Percentiles rank a stretch among this genome's conserved stretches.
Conservation (phyloP, 352 stramenopile genomes). For the Pythium sukuiense region DNA sequence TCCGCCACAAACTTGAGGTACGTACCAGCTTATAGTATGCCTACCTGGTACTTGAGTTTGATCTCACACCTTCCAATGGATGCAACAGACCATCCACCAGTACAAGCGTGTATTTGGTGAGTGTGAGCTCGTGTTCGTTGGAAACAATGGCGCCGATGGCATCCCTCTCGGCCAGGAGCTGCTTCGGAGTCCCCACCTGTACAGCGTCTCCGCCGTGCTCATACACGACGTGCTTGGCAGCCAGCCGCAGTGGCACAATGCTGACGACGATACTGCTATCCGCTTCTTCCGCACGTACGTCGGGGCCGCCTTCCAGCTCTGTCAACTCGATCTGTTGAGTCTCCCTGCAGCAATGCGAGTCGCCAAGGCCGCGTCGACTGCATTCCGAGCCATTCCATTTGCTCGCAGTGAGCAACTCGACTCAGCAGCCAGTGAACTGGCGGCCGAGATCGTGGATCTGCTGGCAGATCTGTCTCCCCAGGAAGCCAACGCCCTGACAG, state of each 20-base stretch:
- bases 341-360: slow-evolving; percentile 56
- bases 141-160: slow-evolving; percentile 69
- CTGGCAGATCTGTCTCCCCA: slow-evolving; percentile 7
- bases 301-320: slow-evolving; percentile 58
- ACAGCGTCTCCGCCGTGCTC: slow-evolving; percentile 53
- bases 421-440: slow-evolving; percentile 58
- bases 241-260: slow-evolving; percentile 38
- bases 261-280: slow-evolving; percentile 44
- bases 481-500: slow-evolving; percentile 15
- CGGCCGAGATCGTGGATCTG: slow-evolving; percentile 41
- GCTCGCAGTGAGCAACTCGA: slow-evolving; percentile 48
- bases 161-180: slow-evolving; percentile 69
- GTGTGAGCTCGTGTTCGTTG: slow-evolving; percentile 70
- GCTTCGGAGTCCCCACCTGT: slow-evolving; percentile 46
- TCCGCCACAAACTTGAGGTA: slow-evolving; percentile 66
- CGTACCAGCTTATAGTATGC: no score
- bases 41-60: no score
- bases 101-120: slow-evolving; percentile 70
- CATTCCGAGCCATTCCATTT: slow-evolving; percentile 63
- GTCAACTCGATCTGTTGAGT: slow-evolving; percentile 44
- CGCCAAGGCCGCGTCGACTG: slow-evolving; percentile 48
- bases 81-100: slow-evolving; percentile 49
- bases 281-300: slow-evolving; percentile 78
- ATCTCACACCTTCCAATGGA: background rate
- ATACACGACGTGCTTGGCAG: slow-evolving; percentile 79